Base-by-base conservation (phyloP, 139 green algal genomes). In the Limnomonas spitsbergensis region DNA sequence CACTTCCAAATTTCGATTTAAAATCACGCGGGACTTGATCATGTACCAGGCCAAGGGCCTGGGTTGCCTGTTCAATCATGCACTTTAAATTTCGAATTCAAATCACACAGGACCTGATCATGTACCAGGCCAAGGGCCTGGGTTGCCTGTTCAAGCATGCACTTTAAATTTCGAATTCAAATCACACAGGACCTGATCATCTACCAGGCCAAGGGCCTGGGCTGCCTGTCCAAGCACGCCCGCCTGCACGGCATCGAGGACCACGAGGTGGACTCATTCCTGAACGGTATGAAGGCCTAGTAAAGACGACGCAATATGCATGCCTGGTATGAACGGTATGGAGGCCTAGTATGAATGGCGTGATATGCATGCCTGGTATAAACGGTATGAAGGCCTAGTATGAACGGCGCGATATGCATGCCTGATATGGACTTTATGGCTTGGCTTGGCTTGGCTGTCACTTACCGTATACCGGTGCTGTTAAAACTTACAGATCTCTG, bases 131-230 rank as follows among this genome's bases (percentile, higher is more conserved):
- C n/a, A n/a, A n/a, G n/a, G 76, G 82, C 1, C 47, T 81, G 66
- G 34, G 67, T 42, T 75, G 29, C 40, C 67, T 76, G 40, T 72
- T 67, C 7, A 40, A 76, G 67, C 42, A 70, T 52, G 76, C 76
- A 29, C 76, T n/a, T n/a, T n/a, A n/a, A n/a, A n/a, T 61, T 14
- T 20, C 14, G 14, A 61, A 14, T 20, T 61, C 61, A 88, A 52
- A 87, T 88, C 76, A 80, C n/a, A n/a, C n/a, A n/a, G 69, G 88
- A 92, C 71, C 78, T 92, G 38, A 79, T 92, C 2, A 76, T 89
- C 27, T 88, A 90, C 81, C 27, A 14, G 1, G 53, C 66, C 40
- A 81, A 81, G 66, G 76, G 82, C 1, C 47, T 81, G 66, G 34
- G 67, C 67, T 75, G 29, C 40, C 67, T 76, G 40, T 72, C 76